Conservation (phyloP, 352 stramenopile species). For the Sclerospora graminicola region DNA sequence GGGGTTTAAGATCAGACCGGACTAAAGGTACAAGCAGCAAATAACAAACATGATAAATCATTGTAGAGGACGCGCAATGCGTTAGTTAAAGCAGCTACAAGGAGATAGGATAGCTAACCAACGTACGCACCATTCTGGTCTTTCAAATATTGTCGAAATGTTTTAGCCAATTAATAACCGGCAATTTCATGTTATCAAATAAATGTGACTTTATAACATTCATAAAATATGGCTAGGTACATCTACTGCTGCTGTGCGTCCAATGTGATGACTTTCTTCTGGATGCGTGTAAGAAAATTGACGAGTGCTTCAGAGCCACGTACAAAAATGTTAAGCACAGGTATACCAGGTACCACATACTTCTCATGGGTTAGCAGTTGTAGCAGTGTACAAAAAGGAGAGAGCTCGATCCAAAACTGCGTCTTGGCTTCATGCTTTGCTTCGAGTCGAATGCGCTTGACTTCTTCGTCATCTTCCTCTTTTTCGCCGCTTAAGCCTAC, state of each 20-base stretch:
- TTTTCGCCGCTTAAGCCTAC: slow-evolving; percentile 61
- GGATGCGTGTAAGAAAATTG: slow-evolving; percentile 62
- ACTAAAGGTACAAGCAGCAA: slow-evolving; percentile 29
- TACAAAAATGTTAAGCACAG: slow-evolving; percentile 79
- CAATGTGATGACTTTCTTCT: slow-evolving; percentile 43
- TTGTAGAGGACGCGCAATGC: neutral
- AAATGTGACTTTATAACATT: no score
- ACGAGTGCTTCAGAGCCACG: slow-evolving; percentile 45
- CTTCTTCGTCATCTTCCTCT: slow-evolving; percentile 60
- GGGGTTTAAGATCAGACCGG: slow-evolving; percentile 88
- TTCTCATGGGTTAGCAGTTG: slow-evolving; percentile 57
- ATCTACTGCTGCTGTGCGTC: slow-evolving; percentile 21
- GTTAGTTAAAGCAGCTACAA: neutral
- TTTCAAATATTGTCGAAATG: no score
- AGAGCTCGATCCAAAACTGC: slow-evolving; percentile 68
- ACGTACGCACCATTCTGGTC: slow-evolving; percentile 21
- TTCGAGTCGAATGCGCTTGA: slow-evolving; percentile 45
- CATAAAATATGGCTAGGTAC: neutral
- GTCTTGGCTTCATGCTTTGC: slow-evolving; percentile 70
- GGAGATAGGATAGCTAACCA: no score
- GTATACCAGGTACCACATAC: slow-evolving; percentile 79
- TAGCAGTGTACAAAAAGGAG: slow-evolving; percentile 68
- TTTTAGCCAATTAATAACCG: slow-evolving; percentile 14
- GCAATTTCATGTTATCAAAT: no score
- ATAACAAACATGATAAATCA: neutral